Conservation (phyloP, 2,329 filamentous ascomycete species). For the Cephalotrichum gorgonifer region DNA sequence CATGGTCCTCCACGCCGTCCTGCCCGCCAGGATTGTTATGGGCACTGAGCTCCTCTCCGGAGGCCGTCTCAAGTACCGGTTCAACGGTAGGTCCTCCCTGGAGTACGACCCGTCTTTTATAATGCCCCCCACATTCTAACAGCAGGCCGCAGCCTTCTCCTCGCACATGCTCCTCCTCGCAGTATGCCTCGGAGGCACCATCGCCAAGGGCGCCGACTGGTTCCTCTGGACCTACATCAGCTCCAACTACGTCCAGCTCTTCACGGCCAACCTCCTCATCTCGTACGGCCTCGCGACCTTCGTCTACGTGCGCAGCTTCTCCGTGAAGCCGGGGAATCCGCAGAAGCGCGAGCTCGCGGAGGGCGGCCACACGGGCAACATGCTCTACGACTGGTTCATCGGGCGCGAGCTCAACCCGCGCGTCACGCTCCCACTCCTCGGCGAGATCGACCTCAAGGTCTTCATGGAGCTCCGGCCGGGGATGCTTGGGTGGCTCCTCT, state of each 20-base stretch:
- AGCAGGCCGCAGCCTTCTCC: constrained; percentile 53
- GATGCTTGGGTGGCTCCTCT: constrained; percentile 76
- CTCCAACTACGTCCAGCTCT: constrained; percentile 79
- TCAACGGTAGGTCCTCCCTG: constrained; percentile 55
- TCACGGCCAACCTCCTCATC: constrained; percentile 74
- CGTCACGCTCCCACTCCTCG: constrained; percentile 64
- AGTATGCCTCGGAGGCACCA: constrained; percentile 64
- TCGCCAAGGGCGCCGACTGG: constrained; percentile 69
- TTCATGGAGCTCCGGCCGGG: constrained; percentile 89
- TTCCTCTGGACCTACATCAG: constrained; percentile 86
- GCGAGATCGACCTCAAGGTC: constrained; percentile 81
- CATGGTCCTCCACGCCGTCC: constrained; percentile 60
- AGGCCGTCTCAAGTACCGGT: constrained; percentile 69
- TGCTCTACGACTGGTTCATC: constrained; percentile 94
- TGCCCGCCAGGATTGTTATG: constrained; percentile 63
- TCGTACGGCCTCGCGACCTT: constrained; percentile 63
- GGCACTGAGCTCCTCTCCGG: constrained; percentile 63
- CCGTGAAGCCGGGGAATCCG: constrained; percentile 63
- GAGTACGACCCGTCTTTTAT: neutral
- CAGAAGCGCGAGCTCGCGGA: constrained; percentile 68
- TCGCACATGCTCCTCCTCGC: constrained; percentile 66
- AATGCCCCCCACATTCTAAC: neutral
- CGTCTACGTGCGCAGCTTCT: constrained; percentile 75
- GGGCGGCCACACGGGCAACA: constrained; percentile 73
- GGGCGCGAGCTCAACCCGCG: constrained; percentile 92